A percentile compares a stretch with the other conserved stretches of the same genome.
Conservation (phyloP, 495 filamentous ascomycete species). For the Aspergillus avenaceus region DNA sequence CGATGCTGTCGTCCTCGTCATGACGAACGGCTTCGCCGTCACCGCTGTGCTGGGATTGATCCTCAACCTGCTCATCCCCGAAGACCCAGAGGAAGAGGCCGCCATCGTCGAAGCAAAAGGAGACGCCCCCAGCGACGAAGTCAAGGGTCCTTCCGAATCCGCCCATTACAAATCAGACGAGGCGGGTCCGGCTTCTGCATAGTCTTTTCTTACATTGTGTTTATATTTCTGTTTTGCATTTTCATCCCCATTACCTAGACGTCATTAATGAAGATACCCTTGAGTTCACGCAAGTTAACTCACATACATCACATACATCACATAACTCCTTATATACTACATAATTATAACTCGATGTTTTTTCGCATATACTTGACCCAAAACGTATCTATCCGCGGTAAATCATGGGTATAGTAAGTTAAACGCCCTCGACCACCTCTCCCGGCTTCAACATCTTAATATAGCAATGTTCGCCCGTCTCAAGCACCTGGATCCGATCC, state of each 20-base stretch:
- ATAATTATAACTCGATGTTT: too few relatives aligned
- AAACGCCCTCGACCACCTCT: constrained; percentile 36
- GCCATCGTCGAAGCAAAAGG: constrained; percentile 20
- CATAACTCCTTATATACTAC: too few relatives aligned
- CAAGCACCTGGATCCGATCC: constrained; percentile 55
- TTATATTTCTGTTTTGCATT: too few relatives aligned
- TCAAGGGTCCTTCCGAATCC: not conserved
- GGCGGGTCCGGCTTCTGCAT: not conserved
- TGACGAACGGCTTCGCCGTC: constrained; percentile 66
- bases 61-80: constrained; percentile 68
- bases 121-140: constrained; percentile 5
- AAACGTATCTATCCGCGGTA: too few relatives aligned
- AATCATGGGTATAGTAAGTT: not conserved
- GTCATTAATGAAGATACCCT: not conserved
- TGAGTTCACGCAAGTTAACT: not conserved
- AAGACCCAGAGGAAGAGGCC: constrained; percentile 64
- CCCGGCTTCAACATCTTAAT: constrained; percentile 46
- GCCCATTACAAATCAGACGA: not conserved
- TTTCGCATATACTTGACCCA: too few relatives aligned
- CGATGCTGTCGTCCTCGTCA: constrained; percentile 75
- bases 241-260: not conserved
- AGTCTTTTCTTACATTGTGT: not conserved
- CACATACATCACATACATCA: too few relatives aligned
- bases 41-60: constrained; percentile 67
- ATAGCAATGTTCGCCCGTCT: constrained; percentile 61